Evolutionary conservation across 495 filamentous ascomycete species (phyloP), one percentile per base, ranked within the genome.

Genomic region (Hyaloscypha bicolor): DNA sequence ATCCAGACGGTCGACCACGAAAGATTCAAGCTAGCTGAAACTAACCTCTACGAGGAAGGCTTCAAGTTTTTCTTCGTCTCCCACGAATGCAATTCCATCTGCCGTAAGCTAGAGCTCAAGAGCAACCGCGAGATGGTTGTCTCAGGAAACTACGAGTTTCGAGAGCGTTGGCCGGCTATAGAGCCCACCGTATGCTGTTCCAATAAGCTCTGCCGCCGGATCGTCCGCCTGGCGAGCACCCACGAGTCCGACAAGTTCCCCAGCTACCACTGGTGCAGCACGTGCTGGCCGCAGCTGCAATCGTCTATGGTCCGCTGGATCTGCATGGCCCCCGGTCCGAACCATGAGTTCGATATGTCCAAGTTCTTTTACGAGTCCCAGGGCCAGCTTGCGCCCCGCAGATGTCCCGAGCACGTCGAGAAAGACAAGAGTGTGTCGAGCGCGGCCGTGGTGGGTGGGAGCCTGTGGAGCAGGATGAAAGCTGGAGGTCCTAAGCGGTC

Each of bases 1-100:
- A 69, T 79, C 32, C 77, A 79, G 22, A 76, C 77, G 6, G 14
- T n/a, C 8, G 76, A 78, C 48, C 73, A 39, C 16, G 51, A 72
- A 21, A 61, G 76, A 0, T 77, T 79, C 69, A 71, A 69, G 55
- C 62, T 77, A 11, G 35, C 48, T 0, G 71, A 68, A 31, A 73
- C 71, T 4, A 79, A 79, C 53, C 62, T 77, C 0, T 56, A 60
- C 0, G 56, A 21, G 35, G 75, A 73, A n/a, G 77, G 77, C 25
- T 75, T 78, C 68, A 77, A 76, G 70, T 77, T 77, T 60, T 79
- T 78, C 65, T 79, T 79, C 59, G 62, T 67, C 1, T 68, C 68
- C 9, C 77, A 79, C 67, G 53, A 52, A 37, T 78, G 77, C 65
- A 83, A 82, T 69, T 56, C 63, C 31, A 67, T 78, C 35, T 81